Evolutionary conservation across 1,139 yeast genomes (phyloP), one percentile per base, ranked within the genome.

Genomic region (Suhomyces guaymorum): DNA sequence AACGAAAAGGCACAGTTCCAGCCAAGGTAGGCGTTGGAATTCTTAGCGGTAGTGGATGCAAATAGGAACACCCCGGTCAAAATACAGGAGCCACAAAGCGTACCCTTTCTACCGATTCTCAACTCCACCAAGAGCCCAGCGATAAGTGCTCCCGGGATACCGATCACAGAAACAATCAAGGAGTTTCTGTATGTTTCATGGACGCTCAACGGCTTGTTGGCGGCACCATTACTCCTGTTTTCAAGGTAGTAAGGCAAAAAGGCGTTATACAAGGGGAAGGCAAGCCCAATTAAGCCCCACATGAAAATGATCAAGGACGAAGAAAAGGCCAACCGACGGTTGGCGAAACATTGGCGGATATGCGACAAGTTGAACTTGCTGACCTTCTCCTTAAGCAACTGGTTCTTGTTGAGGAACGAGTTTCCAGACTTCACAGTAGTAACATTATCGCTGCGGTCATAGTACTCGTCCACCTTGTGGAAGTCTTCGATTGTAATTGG

Each of bases 201-300:
- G 4, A 65, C 69, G 28, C 66, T 57, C 35, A 66, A 49, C 3
- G 65, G 57, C 28, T 55, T 44, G 28, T 52, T 56, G 4, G 67
- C 66, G 38, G 44, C 41, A 9, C 40, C 67, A 20, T 28, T 28
- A 11, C 70, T 69, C 36, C 60, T 53, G 3, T 60, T 53, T 38
- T 64, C 64, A 30, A 69, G 57, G 35, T 61, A 66, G 30, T 62
- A 59, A 1, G 74, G 74, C 20, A 68, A 49, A 39, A 68, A 69
- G 3, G 73, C 73, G 45, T 68, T 69, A 44, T 68, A 68, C 33
- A 69, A 53, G 0, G 75, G 75, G 48, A 68, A 68, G 1, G 75
- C 73, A 24, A 68, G 55, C 4, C 75, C 75, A 40, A 67, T 59
- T n/a, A 69, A 46, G 1, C 67, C 72, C 75, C 74, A 66, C 3